Evolutionary conservation across 225 moss, liverwort and hornwort genomes (phyloP).

Genomic region (Sphagnum tenellum): DNA sequence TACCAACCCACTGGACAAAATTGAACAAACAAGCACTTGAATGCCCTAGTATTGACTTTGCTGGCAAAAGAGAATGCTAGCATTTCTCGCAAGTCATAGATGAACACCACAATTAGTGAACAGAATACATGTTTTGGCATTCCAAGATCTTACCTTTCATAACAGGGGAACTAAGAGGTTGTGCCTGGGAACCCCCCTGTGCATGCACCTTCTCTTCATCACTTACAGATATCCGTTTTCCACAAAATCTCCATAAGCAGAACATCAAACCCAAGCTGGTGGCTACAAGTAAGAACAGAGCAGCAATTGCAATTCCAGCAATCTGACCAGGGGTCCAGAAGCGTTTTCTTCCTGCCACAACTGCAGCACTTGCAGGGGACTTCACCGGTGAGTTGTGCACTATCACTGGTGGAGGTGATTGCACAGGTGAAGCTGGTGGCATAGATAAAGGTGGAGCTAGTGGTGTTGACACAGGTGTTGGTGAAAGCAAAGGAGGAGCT

Average conservation of each 20-base stretch:
- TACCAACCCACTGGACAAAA: too few species aligned
- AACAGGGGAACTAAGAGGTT: constrained; percentile 25
- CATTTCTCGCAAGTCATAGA: too few species aligned
- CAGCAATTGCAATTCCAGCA: constrained; percentile 23
- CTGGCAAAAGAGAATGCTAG: too few species aligned
- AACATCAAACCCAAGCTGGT: constrained; percentile 15
- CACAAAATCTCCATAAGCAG: constrained; percentile 22
- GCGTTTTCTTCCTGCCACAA: constrained; percentile 5
- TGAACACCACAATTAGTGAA: background rate
- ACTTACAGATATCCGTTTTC: constrained; percentile 7
- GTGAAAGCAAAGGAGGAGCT: too few species aligned
- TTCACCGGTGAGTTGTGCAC: background rate
- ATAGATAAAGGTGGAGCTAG: too few species aligned
- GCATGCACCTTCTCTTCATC: constrained; percentile 17
- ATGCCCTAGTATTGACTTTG: too few species aligned
- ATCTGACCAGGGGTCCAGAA: constrained; percentile 41
- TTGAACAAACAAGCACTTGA: too few species aligned
- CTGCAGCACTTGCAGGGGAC: constrained; percentile 6
- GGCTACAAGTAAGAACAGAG: constrained; percentile 15
- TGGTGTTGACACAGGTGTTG: too few species aligned
- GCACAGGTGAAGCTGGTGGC: background rate
- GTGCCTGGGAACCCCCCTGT: constrained; percentile 29
- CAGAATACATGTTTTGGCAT: background rate
- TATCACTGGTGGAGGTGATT: constrained; percentile 11
- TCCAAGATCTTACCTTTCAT: constrained; percentile 11